Evolutionary conservation across 257 asterid genomes (phyloP).

Genomic region (Gynochthodes officinalis): DNA sequence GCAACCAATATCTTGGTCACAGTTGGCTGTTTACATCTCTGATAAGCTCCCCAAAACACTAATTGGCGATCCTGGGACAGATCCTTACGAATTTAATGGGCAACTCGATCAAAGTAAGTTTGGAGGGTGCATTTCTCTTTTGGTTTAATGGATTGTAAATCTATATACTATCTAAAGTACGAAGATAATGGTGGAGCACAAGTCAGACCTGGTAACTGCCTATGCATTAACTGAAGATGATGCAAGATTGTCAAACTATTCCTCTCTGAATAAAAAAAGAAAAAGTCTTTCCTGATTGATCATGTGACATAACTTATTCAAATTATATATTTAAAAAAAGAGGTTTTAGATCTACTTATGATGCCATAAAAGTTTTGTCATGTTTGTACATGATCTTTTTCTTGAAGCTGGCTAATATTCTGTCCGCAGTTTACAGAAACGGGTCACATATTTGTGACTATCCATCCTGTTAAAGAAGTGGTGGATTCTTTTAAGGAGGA

Average conservation of each 20-base stretch:
- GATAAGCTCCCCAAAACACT: conserved; percentile 68
- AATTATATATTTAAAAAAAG: neutral
- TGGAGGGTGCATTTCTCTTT: neutral
- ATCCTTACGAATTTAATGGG: conserved; percentile 85
- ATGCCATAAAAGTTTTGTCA: neutral
- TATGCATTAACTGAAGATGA: neutral
- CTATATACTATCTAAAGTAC: neutral
- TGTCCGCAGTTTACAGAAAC: conserved; percentile 77
- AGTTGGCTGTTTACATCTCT: conserved; percentile 91
- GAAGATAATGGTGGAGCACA: neutral
- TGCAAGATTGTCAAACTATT: neutral
- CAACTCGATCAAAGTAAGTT: conserved; percentile 90
- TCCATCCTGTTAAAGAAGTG: conserved; percentile 78
- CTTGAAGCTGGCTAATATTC: neutral
- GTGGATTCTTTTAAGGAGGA: conserved; percentile 36
- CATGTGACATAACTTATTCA: neutral
- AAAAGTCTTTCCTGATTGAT: too few relatives aligned
- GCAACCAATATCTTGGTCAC: conserved; percentile 39
- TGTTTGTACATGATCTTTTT: neutral
- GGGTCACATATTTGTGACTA: conserved; percentile 87
- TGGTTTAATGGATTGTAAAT: neutral
- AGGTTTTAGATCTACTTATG: neutral
- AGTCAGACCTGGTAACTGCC: neutral
- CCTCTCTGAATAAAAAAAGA: neutral
- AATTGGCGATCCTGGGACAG: conserved; percentile 94